phyloP scores from a whole-genome alignment of 352 stramenopile species.

The Phytophthora fragariae region DNA sequence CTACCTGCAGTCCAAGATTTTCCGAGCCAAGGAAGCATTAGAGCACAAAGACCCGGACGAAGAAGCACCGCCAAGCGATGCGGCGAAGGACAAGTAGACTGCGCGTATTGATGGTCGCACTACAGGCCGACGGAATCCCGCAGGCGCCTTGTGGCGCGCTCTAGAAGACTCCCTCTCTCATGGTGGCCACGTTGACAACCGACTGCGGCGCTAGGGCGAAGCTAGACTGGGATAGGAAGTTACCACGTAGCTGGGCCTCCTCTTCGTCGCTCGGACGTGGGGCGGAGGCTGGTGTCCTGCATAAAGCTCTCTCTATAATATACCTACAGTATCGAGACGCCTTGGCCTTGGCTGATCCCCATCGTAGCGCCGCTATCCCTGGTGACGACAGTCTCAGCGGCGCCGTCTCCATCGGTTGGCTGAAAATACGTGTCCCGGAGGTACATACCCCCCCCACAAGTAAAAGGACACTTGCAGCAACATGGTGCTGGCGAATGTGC shows the following conservation, averaged over 20 bases:
- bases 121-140: neutral
- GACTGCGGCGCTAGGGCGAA: slow-evolving; percentile 6
- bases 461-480: neutral
- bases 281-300: slow-evolving; percentile 27
- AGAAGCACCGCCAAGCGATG: slow-evolving; percentile 32
- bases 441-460: no score
- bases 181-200: neutral
- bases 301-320: slow-evolving; percentile 40
- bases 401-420: slow-evolving; percentile 22
- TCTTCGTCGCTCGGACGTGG: slow-evolving; percentile 27
- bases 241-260: slow-evolving; percentile 32
- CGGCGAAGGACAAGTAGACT: slow-evolving; percentile 34
- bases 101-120: slow-evolving; percentile 8
- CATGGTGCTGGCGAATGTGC: slow-evolving; percentile 35
- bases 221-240: slow-evolving; percentile 35
- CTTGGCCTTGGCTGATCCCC: slow-evolving; percentile 15
- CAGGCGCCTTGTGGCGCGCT: neutral
- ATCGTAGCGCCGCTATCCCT: slow-evolving; percentile 10
- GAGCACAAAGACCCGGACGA: slow-evolving; percentile 51
- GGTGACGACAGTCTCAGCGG: neutral
- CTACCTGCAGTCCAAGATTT: slow-evolving; percentile 95
- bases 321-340: slow-evolving; percentile 26
- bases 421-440: no score
- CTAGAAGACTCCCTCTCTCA: neutral
- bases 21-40: slow-evolving; percentile 89